Evolutionary conservation across 441 rosid genomes (phyloP).

Genomic region (Populus tomentosa): DNA sequence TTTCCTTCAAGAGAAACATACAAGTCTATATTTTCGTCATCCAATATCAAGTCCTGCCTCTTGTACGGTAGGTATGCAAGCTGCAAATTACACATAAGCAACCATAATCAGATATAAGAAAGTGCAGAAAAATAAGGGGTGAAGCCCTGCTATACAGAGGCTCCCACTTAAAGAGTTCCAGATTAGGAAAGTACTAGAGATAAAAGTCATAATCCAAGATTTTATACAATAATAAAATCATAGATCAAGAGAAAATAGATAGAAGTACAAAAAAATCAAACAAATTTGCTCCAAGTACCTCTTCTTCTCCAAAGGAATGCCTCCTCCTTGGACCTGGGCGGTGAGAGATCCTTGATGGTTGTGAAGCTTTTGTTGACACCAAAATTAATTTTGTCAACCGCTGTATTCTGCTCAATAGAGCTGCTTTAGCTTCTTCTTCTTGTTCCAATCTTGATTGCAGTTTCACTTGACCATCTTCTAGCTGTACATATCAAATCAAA

Average conservation of each 20-base stretch:
- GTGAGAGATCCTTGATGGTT: conserved; percentile 62
- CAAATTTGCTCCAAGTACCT: conserved; percentile 47
- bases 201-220: background rate
- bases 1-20: conserved; percentile 69
- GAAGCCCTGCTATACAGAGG: background rate
- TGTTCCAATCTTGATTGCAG: conserved; percentile 89
- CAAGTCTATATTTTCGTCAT: conserved; percentile 75
- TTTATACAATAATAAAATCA: background rate
- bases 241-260: conserved; percentile 8
- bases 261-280: background rate
- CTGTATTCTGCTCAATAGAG: conserved; percentile 92
- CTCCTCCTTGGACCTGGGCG: conserved; percentile 82
- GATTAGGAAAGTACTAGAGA: background rate
- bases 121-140: conserved; percentile 5
- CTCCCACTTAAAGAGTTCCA: background rate
- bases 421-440: conserved; percentile 99
- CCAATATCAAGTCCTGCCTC: conserved; percentile 87
- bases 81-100: conserved; percentile 39
- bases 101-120: conserved; percentile 30
- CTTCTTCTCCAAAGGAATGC: conserved; percentile 99
- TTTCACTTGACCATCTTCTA: conserved; percentile 97
- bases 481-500: conserved; percentile 43
- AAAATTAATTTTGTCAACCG: conserved; percentile 89
- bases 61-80: conserved; percentile 95
- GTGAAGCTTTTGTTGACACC: conserved; percentile 88